These are phyloP conservation scores for Blastomyces gilchristii DNA, from an alignment of 2,329 filamentous ascomycete species.

Conservation along the genomic window DNA sequence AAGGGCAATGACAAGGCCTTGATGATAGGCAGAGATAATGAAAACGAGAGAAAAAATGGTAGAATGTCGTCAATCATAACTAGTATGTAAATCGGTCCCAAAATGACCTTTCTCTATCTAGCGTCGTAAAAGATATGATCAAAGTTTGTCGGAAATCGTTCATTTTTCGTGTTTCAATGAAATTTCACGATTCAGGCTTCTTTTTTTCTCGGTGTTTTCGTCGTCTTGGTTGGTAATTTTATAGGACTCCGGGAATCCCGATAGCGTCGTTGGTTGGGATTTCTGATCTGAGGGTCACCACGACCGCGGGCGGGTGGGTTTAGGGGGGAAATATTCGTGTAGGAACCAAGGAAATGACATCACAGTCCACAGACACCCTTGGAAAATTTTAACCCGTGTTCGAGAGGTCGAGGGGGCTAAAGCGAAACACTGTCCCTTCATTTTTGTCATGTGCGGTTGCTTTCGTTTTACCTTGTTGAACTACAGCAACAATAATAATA, in stretches of 20 bases:
- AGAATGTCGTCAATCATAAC: neutral
- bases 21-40: neutral
- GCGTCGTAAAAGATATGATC: neutral
- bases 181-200: neutral
- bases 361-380: neutral
- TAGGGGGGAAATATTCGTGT: neutral
- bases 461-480: neutral
- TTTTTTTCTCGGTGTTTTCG: neutral
- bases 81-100: neutral
- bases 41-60: neutral
- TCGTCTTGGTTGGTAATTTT: neutral
- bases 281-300: neutral
- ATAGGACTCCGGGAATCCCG: neutral
- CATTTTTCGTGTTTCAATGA: neutral
- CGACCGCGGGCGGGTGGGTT: too few species aligned
- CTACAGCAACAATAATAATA: neutral
- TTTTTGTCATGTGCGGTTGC: neutral
- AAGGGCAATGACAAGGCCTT: too few species aligned
- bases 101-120: neutral
- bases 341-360: neutral
- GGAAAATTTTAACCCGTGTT: neutral
- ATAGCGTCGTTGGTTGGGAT: neutral
- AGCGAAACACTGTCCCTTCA: neutral
- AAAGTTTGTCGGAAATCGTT: neutral
- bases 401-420: neutral